phyloP scores from a whole-genome alignment of 108 stramenopile genomes.

The Cyclostephanos invisitatus region DNA sequence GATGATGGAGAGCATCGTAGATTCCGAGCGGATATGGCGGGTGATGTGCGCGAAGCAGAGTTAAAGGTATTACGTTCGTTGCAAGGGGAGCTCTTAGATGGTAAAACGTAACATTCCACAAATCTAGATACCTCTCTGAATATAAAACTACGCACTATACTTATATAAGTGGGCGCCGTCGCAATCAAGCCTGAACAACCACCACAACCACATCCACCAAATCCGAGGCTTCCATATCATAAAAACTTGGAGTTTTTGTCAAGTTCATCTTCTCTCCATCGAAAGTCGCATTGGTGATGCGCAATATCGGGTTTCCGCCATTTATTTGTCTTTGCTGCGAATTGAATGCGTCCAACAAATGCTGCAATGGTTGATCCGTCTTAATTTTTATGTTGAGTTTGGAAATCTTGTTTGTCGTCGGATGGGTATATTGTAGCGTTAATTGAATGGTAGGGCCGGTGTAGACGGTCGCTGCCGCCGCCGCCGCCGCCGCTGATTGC shows the following conservation, averaged over 20 bases:
- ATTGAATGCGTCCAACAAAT: slow-evolving; percentile 29
- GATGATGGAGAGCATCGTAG: slow-evolving; percentile 9
- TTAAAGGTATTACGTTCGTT: slow-evolving; percentile 32
- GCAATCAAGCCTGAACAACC: neutral
- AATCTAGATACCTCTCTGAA: neutral
- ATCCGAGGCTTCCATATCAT: slow-evolving; percentile 79
- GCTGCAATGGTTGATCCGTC: slow-evolving; percentile 39
- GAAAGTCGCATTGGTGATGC: slow-evolving; percentile 38
- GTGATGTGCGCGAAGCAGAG: slow-evolving; percentile 40
- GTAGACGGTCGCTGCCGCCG: slow-evolving; percentile 9
- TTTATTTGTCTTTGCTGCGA: slow-evolving; percentile 12
- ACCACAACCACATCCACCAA: slow-evolving; percentile 55
- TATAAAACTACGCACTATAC: too few species aligned
- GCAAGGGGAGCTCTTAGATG: neutral
- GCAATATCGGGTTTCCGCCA: neutral
- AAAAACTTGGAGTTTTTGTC: slow-evolving; percentile 51
- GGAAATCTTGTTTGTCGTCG: slow-evolving; percentile 20
- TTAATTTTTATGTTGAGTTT: slow-evolving; percentile 32
- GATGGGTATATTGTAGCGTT: slow-evolving; percentile 27
- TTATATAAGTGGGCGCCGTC: too few species aligned
- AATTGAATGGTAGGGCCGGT: slow-evolving; percentile 19
- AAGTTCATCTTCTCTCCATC: slow-evolving; percentile 56
- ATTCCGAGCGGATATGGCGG: slow-evolving; percentile 27
- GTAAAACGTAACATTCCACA: neutral
- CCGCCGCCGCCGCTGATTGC: neutral